These are phyloP conservation scores for Elsinoe fawcettii DNA, from an alignment of 2,329 filamentous ascomycete species.

Conservation along the genomic window DNA sequence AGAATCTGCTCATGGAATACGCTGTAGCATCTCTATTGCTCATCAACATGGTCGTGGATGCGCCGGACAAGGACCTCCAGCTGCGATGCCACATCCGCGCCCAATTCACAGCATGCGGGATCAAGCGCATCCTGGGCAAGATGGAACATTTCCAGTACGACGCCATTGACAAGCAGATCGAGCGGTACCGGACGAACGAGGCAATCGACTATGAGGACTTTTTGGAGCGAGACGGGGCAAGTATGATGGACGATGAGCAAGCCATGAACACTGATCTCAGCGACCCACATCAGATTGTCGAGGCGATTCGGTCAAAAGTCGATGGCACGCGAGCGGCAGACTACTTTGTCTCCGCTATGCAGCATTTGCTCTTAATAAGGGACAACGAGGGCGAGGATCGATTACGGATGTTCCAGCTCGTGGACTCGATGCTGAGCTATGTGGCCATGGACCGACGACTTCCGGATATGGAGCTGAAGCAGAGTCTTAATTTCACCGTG, in stretches of 20 bases:
- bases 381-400: slow-evolving; percentile 89
- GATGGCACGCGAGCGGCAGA: slow-evolving; percentile 80
- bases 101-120: slow-evolving; percentile 90
- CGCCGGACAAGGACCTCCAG: slow-evolving; percentile 79
- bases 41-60: slow-evolving; percentile 94
- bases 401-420: slow-evolving; percentile 90
- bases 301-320: slow-evolving; percentile 82
- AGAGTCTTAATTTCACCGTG: slow-evolving; percentile 94
- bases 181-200: slow-evolving; percentile 86
- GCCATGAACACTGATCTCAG: slow-evolving; percentile 84
- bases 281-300: slow-evolving; percentile 86
- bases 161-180: slow-evolving; percentile 95
- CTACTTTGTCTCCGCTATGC: slow-evolving; percentile 91
- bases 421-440: slow-evolving; percentile 98
- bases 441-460: slow-evolving; percentile 95
- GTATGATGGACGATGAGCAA: slow-evolving; percentile 79
- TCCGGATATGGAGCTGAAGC: slow-evolving; percentile 95
- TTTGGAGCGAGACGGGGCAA: slow-evolving; percentile 82
- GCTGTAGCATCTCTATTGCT: slow-evolving; percentile 89
- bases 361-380: slow-evolving; percentile 86
- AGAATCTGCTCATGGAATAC: slow-evolving; percentile 98
- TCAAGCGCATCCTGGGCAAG: slow-evolving; percentile 88
- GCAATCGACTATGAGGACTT: slow-evolving; percentile 98
- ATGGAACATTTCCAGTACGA: slow-evolving; percentile 99
- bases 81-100: slow-evolving; percentile 88